phyloP scores from a whole-genome alignment of 2,329 filamentous ascomycete genomes.

The Amauroascus niger region DNA sequence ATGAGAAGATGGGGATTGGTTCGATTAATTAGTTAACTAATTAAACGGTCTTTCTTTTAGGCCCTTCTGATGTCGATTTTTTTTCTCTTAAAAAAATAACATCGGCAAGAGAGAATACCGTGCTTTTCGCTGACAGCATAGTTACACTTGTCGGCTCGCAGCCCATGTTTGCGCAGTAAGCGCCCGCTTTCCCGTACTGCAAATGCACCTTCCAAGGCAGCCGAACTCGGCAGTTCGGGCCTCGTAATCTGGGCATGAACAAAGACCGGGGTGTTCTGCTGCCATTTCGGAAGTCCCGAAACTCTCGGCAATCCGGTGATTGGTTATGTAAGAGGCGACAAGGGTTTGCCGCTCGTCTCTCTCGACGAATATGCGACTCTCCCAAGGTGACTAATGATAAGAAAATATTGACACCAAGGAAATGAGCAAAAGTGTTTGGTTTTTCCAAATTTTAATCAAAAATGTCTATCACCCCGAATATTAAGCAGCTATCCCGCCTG shows the following conservation, averaged over 20 bases:
- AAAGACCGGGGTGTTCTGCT: no score
- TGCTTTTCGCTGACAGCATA: no score
- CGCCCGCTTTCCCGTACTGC: not conserved
- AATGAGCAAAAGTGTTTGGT: not conserved
- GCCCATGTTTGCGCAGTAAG: no score
- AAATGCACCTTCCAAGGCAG: not conserved
- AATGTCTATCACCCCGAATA: not conserved
- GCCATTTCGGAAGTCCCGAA: conserved; percentile 4
- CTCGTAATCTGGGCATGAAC: no score
- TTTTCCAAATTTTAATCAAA: not conserved
- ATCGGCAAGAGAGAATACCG: no score
- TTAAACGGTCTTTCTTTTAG: no score
- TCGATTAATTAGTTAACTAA: not conserved
- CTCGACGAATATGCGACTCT: not conserved
- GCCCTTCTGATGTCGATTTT: no score
- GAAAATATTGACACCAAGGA: not conserved
- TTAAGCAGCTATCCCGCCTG: not conserved
- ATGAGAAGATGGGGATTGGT: not conserved
- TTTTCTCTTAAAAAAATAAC: no score
- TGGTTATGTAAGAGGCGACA: not conserved
- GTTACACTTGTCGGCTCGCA: no score
- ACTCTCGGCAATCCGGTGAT: not conserved
- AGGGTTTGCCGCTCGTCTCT: not conserved
- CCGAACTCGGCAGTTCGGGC: conserved; percentile 7
- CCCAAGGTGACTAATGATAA: not conserved